Percentiles rank a stretch among this genome's conserved stretches.
These are phyloP conservation scores for Aspergillus avenaceus DNA, from an alignment of 495 filamentous ascomycete species.

Conservation along the genomic window DNA sequence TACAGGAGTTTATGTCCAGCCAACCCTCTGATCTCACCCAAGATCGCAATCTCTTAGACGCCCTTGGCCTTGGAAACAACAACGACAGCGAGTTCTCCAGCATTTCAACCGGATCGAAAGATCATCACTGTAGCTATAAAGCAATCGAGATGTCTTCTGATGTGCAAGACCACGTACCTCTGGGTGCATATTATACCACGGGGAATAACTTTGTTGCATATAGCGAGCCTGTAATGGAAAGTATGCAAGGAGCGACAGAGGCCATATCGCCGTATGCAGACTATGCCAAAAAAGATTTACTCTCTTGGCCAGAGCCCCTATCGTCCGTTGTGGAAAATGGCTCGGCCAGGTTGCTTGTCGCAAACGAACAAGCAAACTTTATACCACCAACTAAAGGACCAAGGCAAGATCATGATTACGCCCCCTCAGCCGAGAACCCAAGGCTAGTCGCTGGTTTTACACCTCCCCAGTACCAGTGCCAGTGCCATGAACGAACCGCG, in stretches of 20 bases:
- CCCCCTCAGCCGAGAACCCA: neutral
- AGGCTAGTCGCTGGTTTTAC: neutral
- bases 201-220: neutral
- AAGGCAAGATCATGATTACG: slow-evolving; percentile 1
- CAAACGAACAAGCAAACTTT: neutral
- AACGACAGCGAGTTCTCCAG: neutral
- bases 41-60: slow-evolving; percentile 12
- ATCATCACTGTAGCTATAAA: neutral
- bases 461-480: slow-evolving; percentile 11
- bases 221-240: neutral
- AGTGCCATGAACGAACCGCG: slow-evolving; percentile 18
- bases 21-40: slow-evolving; percentile 13
- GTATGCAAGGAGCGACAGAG: neutral
- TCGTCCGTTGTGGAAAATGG: slow-evolving; percentile 1
- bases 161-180: neutral
- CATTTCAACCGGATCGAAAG: neutral
- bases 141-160: slow-evolving; percentile 2
- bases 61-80: slow-evolving; percentile 8
- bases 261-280: neutral
- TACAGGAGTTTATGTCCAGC: slow-evolving; percentile 26
- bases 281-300: slow-evolving; percentile 1
- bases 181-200: slow-evolving; percentile 1
- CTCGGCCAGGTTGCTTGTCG: neutral
- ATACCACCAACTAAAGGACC: neutral
- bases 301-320: slow-evolving; percentile 11